Conservation (phyloP, 371 early-diverging fungal species). For the Gilbertella persicaria region DNA sequence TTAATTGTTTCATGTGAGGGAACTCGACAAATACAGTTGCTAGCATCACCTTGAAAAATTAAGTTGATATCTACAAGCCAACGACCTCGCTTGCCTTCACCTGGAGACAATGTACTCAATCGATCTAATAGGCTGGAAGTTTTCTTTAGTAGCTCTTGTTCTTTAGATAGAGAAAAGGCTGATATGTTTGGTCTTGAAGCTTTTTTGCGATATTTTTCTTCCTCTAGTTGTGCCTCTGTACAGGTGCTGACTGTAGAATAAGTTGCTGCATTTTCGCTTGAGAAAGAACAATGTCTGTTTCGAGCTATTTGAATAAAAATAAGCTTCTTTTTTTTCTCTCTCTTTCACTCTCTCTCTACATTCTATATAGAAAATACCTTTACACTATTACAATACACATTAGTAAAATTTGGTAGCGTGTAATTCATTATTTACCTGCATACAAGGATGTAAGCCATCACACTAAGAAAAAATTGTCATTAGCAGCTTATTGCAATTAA, state of each 20-base stretch:
- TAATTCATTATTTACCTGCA: constrained; percentile 43
- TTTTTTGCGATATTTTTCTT: not conserved
- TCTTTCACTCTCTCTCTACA: constrained; percentile 1
- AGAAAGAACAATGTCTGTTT: not conserved
- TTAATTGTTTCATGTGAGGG: constrained; percentile 1
- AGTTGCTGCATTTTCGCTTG: not conserved
- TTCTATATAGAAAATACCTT: not conserved
- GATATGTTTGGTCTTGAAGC: not conserved
- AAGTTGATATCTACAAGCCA: constrained; percentile 21
- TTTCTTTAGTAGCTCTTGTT: constrained; percentile 1
- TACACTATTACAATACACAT: not conserved
- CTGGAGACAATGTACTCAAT: constrained; percentile 24
- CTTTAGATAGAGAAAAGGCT: too few relatives aligned
- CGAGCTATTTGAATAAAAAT: not conserved
- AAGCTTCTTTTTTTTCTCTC: not conserved
- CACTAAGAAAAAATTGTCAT: constrained; percentile 26
- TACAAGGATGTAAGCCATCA: constrained; percentile 55
- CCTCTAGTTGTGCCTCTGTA: not conserved
- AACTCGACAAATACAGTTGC: too few relatives aligned
- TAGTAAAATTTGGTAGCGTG: not conserved
- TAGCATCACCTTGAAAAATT: constrained; percentile 6
- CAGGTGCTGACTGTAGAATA: not conserved
- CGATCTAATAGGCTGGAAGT: constrained; percentile 13
- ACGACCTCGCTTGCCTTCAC: constrained; percentile 30
- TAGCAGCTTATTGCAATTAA: not conserved